Base-by-base conservation (phyloP, 2,329 filamentous ascomycete genomes). In the Metarhizium robertsii region DNA sequence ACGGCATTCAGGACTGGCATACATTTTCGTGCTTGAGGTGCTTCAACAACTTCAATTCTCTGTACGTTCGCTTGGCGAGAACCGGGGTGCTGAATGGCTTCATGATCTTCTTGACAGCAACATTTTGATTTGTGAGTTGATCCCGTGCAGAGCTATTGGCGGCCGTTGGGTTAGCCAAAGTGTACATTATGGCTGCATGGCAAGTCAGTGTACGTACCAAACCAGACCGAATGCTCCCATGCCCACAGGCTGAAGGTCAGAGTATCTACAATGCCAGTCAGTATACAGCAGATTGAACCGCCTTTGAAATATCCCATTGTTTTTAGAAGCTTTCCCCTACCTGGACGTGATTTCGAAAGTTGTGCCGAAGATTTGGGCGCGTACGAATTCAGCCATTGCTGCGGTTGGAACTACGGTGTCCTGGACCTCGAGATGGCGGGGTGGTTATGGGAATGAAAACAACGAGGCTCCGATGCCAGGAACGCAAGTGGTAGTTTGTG, bases 51-150 rank as follows among this genome's bases (percentile, higher is more conserved):
- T 97, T 99, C 69, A 99, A 78, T 74, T 99, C 94, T 68, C 94
- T 86, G 73, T 99, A 99, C 62, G 94, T 99, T 69, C 94, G 84
- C 79, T 99, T 99, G 57, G 94, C 94, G 50, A 99, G 80, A 57
- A 99, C 94, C 1, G 94, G 92, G n/a, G 94, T 99, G 80, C 92
- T 96, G 76, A 99, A 99, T 10, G 94, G 94, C 79, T 97, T 99
- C 92, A 99, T 97, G 69, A 99, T 99, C 84, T 99, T 99, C 83
- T 99, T 99, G 71, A 99, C 92, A 57, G 94, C 94, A 59, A 99
- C 94, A 74, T 92, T 91, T 73, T 96, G 92, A 71, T 84, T 89
- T 58, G 94, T 97, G 74, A 99, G 90, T 78, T 97, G 92, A 73
- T 99, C 94, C 75, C 91, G 92, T 57, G 94, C 94, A 61, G 94